Evolutionary conservation across 2,329 filamentous ascomycete genomes (phyloP).

Genomic region (Fusarium pseudonygamai): DNA sequence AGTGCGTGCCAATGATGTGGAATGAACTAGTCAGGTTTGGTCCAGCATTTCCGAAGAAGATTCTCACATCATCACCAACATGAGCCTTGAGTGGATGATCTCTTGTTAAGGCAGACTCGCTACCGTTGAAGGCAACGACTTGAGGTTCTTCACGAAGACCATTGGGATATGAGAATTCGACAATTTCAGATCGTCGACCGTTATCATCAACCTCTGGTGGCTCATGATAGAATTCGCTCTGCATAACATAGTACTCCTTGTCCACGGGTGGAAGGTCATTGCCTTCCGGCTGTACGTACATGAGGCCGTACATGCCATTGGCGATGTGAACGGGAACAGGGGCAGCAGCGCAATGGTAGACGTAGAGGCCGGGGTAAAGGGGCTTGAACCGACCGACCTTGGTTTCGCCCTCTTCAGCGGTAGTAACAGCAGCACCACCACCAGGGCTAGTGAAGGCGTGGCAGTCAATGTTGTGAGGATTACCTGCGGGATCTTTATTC

Average conservation of each 20-base stretch:
- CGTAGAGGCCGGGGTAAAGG: slow-evolving; percentile 20
- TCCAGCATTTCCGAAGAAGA: slow-evolving; percentile 25
- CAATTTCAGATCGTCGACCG: slow-evolving; percentile 12
- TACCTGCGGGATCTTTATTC: background rate
- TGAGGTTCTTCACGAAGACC: background rate
- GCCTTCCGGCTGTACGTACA: slow-evolving; percentile 17
- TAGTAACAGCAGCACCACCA: slow-evolving; percentile 22
- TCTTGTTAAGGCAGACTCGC: slow-evolving; percentile 19
- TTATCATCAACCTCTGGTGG: slow-evolving; percentile 21
- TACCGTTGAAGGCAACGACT: slow-evolving; percentile 2
- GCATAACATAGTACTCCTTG: slow-evolving; percentile 27
- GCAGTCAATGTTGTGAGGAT: slow-evolving; percentile 24
- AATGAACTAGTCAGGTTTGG: slow-evolving; percentile 24
- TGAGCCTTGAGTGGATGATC: slow-evolving; percentile 18
- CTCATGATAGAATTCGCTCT: slow-evolving; percentile 29
- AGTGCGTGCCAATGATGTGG: slow-evolving; percentile 19
- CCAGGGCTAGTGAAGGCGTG: slow-evolving; percentile 23
- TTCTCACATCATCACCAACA: slow-evolving; percentile 8
- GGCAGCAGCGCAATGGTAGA: slow-evolving; percentile 4
- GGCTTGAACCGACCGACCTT: slow-evolving; percentile 21
- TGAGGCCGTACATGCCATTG: slow-evolving; percentile 3
- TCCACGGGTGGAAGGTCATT: slow-evolving; percentile 13
- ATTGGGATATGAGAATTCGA: slow-evolving; percentile 24
- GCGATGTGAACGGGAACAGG: background rate
- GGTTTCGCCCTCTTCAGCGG: slow-evolving; percentile 21